Evolutionary conservation across 768 basidiomycete genomes (phyloP).

Genomic region (Pleurotus pulmonarius): DNA sequence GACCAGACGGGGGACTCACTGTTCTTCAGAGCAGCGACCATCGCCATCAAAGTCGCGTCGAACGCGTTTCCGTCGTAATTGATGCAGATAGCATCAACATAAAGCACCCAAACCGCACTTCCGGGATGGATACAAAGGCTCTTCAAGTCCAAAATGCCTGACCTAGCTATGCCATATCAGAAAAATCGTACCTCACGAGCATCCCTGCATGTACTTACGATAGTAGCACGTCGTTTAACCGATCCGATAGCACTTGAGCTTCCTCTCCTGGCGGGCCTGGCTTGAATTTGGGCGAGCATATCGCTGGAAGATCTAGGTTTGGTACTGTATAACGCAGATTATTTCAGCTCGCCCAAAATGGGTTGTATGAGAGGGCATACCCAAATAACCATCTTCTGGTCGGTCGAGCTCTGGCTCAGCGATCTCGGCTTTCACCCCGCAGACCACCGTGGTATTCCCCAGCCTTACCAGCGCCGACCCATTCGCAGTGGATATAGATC

Average conservation of each 20-base stretch:
- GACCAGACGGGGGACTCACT: conserved; percentile 44
- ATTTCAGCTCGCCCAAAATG: not conserved
- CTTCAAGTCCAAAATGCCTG: conserved; percentile 57
- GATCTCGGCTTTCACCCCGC: conserved; percentile 94
- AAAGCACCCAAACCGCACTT: conserved; percentile 89
- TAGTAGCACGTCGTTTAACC: conserved; percentile 73
- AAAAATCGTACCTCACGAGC: not conserved
- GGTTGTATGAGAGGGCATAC: conserved; percentile 36
- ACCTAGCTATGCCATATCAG: conserved; percentile 39
- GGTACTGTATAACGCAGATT: conserved; percentile 57
- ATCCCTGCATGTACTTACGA: conserved; percentile 42
- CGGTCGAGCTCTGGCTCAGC: conserved; percentile 82
- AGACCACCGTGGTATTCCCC: conserved; percentile 93
- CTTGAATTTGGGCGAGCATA: conserved; percentile 92
- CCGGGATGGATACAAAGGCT: conserved; percentile 78
- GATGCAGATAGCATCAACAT: conserved; percentile 91
- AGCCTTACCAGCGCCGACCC: conserved; percentile 89
- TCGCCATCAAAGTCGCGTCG: conserved; percentile 85
- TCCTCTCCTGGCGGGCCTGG: conserved; percentile 95
- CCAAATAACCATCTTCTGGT: conserved; percentile 77
- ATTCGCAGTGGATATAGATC: conserved; percentile 91
- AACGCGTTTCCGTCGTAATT: conserved; percentile 97
- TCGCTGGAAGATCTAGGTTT: conserved; percentile 89
- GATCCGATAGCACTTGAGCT: conserved; percentile 85
- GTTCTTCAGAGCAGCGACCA: conserved; percentile 82